These are phyloP conservation scores for Protomyces macrosporus DNA, from an alignment of 1,139 yeast species.

Conservation along the genomic window DNA sequence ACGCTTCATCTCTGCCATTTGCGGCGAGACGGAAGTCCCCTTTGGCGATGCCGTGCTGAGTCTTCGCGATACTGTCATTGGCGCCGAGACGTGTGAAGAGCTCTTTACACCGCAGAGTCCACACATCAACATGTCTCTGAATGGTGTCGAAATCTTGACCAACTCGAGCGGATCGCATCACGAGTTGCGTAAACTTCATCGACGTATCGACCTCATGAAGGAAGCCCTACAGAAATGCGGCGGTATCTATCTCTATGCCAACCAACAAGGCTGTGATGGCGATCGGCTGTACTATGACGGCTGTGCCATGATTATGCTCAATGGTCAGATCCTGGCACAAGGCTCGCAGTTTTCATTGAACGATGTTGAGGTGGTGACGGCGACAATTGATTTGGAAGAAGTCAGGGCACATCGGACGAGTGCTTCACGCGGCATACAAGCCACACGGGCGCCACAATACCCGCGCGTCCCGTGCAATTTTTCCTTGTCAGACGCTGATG, in stretches of 20 bases:
- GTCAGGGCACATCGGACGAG: conserved; percentile 74
- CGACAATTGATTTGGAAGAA: conserved; percentile 88
- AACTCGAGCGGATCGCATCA: conserved; percentile 96
- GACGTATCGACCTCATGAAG: conserved; percentile 73
- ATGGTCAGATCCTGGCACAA: conserved; percentile 87
- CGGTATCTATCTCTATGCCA: conserved; percentile 86
- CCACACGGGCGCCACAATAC: conserved; percentile 48
- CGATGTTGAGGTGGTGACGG: conserved; percentile 90
- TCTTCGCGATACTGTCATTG: conserved; percentile 79
- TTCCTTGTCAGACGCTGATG: conserved; percentile 55
- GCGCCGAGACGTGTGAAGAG: conserved; percentile 97
- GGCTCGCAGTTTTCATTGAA: conserved; percentile 75
- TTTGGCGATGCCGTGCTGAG: conserved; percentile 89
- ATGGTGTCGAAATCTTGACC: conserved; percentile 93
- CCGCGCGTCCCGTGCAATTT: conserved; percentile 57
- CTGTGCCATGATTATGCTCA: conserved; percentile 86
- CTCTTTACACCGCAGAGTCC: conserved; percentile 94
- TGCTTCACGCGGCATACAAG: conserved; percentile 74
- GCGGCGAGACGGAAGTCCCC: conserved; percentile 59
- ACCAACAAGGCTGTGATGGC: conserved; percentile 98
- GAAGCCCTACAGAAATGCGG: conserved; percentile 96
- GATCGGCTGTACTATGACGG: conserved; percentile 96
- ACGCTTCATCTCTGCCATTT: conserved; percentile 49
- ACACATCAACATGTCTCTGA: conserved; percentile 82
- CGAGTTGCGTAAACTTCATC: conserved; percentile 81